Evolutionary conservation across 78 protist species (phyloP).

Genomic region (Dictyostelium intermedium): DNA sequence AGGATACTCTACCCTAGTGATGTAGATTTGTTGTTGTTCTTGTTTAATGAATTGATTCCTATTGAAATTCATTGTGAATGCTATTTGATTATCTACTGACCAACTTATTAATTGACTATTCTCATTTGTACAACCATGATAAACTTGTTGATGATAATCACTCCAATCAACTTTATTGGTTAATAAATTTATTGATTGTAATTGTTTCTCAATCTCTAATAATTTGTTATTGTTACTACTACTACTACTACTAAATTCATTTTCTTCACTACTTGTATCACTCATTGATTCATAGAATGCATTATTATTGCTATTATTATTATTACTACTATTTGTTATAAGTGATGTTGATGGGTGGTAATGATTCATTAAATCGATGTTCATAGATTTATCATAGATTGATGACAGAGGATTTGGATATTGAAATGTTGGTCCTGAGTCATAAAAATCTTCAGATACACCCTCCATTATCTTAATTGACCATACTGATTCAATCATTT

Average conservation of each 20-base stretch:
- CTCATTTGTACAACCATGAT: background rate
- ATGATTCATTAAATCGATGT: background rate
- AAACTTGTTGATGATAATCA: background rate
- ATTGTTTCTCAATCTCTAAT: background rate
- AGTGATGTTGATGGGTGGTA: background rate
- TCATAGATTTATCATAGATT: background rate
- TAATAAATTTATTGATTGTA: background rate
- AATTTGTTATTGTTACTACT: background rate
- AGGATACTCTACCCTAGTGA: constrained; percentile 33
- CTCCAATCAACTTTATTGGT: constrained; percentile 5
- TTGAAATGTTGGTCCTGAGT: constrained; percentile 1
- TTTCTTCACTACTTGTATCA: background rate
- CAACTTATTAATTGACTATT: constrained; percentile 26
- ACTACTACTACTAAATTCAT: background rate
- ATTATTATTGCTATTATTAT: too few species aligned
- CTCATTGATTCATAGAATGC: background rate
- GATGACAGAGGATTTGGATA: background rate
- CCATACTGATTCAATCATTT: constrained; percentile 41
- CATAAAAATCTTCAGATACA: constrained; percentile 2
- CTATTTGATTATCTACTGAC: constrained; percentile 60
- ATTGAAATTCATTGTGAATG: constrained; percentile 28
- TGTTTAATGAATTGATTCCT: background rate
- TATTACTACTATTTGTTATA: background rate
- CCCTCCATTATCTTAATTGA: constrained; percentile 7
- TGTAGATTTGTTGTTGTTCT: constrained; percentile 9